Percentiles rank a stretch among this genome's conserved stretches.
phyloP scores from a whole-genome alignment of 345 rosid species.

The Eucalyptus polybractea region DNA sequence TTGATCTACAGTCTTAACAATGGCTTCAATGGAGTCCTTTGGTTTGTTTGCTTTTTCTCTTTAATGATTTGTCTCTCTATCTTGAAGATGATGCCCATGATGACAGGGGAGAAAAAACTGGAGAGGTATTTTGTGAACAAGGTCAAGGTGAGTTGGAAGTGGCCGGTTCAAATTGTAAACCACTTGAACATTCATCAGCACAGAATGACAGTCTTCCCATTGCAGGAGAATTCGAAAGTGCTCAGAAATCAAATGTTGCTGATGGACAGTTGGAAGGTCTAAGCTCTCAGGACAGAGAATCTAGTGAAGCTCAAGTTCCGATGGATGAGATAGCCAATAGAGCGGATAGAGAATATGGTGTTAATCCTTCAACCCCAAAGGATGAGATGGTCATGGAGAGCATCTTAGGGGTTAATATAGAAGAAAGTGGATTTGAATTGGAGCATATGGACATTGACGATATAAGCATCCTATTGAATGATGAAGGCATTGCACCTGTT shows the following conservation, averaged over 20 bases:
- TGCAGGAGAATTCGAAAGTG: background rate
- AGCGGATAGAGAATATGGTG: background rate
- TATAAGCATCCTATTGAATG: background rate
- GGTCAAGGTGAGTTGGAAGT: background rate
- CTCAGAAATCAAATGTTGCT: background rate
- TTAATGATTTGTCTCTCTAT: background rate
- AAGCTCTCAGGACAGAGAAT: background rate
- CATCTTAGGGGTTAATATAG: background rate
- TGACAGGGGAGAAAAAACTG: background rate
- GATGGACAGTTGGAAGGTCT: background rate
- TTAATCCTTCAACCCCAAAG: background rate
- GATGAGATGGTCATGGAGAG: background rate
- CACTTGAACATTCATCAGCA: background rate
- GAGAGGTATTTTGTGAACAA: background rate
- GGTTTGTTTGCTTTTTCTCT: background rate
- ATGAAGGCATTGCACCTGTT: background rate
- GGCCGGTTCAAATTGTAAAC: background rate
- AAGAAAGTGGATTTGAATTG: background rate
- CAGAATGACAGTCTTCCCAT: background rate
- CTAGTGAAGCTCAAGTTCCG: background rate
- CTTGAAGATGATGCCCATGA: background rate
- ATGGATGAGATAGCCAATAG: background rate
- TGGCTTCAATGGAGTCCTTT: background rate
- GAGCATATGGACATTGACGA: background rate
- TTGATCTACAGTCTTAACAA: background rate